Percentiles rank a stretch among this genome's conserved stretches.
These are phyloP conservation scores for Diaporthe eres DNA, from an alignment of 2,329 filamentous ascomycete species.

Conservation along the genomic window DNA sequence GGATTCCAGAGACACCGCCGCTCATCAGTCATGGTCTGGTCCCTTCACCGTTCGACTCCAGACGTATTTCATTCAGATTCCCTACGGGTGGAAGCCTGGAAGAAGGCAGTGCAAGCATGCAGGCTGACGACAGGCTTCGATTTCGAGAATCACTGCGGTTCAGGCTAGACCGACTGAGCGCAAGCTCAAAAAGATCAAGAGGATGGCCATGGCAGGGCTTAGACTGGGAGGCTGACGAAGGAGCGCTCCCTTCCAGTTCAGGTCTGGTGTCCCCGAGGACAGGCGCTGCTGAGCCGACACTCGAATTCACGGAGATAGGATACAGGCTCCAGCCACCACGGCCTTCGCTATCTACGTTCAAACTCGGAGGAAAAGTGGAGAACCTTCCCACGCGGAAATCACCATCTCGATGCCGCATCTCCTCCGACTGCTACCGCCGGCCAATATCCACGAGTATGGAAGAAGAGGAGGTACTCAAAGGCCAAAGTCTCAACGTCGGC, in stretches of 20 bases:
- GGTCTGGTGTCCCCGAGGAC: constrained; percentile 11
- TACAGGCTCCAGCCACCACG: background rate
- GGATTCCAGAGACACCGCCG: constrained; percentile 22
- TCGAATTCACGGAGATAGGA: background rate
- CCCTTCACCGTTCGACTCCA: constrained; percentile 5
- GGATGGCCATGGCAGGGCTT: background rate
- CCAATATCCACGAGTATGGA: background rate
- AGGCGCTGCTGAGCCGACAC: background rate
- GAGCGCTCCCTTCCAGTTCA: background rate
- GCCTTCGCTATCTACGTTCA: background rate
- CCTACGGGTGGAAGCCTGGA: background rate
- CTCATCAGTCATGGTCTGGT: constrained; percentile 31
- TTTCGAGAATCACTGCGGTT: constrained; percentile 6
- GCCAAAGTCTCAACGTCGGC: background rate
- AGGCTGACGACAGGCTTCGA: background rate
- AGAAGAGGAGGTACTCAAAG: background rate
- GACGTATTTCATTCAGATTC: background rate
- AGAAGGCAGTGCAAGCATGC: background rate
- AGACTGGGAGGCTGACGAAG: background rate
- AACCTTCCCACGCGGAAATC: background rate
- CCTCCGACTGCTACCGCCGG: constrained; percentile 11
- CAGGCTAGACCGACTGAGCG: constrained; percentile 15
- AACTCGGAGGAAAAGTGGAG: background rate
- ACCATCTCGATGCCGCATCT: background rate
- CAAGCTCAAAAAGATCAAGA: background rate